A percentile compares a stretch with the other conserved stretches of the same genome.
phyloP scores from a whole-genome alignment of 2,329 filamentous ascomycete genomes.

The Colletotrichum melonis region DNA sequence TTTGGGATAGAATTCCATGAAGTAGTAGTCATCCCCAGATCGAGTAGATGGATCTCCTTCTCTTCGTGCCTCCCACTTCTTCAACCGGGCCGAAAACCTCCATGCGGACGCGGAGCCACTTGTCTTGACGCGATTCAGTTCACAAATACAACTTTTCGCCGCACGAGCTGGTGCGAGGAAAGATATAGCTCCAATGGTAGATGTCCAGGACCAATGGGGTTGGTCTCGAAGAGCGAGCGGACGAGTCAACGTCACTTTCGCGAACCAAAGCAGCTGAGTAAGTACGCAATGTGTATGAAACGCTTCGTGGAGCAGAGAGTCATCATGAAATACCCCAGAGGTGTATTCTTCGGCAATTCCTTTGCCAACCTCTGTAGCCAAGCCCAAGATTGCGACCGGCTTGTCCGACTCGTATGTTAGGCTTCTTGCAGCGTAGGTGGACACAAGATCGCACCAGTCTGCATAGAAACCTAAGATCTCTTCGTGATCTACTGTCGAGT shows the following conservation, averaged over 20 bases:
- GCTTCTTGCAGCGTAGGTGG: not conserved
- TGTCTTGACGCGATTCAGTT: not conserved
- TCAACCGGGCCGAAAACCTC: not conserved
- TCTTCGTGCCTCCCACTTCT: not conserved
- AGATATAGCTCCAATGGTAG: not conserved
- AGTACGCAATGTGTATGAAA: not conserved
- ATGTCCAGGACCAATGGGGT: not conserved
- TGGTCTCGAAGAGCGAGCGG: not conserved
- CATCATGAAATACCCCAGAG: not conserved
- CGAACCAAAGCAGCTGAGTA: not conserved
- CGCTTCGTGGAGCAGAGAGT: not conserved
- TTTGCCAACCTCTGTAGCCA: not conserved
- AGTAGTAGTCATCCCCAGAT: not conserved
- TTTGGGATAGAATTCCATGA: not conserved
- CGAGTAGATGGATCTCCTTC: not conserved
- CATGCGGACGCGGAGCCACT: not conserved
- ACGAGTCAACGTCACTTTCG: not conserved
- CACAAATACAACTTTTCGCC: not conserved
- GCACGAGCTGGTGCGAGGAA: not conserved
- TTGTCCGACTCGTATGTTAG: not conserved
- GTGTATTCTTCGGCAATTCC: not conserved
- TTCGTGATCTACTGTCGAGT: not conserved
- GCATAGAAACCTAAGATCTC: not conserved
- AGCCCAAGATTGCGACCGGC: not conserved
- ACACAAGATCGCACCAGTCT: slow-evolving; percentile 1